Base-by-base conservation (phyloP, 2,329 filamentous ascomycete genomes). In the Cercospora sojina region DNA sequence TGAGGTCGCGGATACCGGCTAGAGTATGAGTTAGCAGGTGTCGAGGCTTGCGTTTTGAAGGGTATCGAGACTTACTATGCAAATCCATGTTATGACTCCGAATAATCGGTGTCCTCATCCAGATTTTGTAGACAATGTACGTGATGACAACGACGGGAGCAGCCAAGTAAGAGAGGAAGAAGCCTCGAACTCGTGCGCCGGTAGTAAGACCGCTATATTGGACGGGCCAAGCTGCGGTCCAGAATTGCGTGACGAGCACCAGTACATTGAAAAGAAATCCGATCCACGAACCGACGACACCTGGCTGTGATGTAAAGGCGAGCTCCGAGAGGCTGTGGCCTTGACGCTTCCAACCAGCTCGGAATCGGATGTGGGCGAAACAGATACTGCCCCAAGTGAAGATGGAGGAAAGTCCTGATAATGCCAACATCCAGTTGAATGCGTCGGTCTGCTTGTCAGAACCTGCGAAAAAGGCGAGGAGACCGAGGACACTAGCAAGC, bases 301-400 rank as follows among this genome's bases (percentile, higher is more conserved):
- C 89, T 56, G 85, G 83, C 58, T 83, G 79, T 16, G 71, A 71
- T 18, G 79, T 78, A 80, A 88, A 91, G 1, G 88, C 86, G 3
- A 91, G 84, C 73, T 89, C 87, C n/a, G 89, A 86, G 3, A 89
- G 75, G 2, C 80, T 83, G 72, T 89, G 90, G 53, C 90, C 91
- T 68, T 89, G 86, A 12, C 71, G 75, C 53, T 82, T 83, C 92
- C 92, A 96, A n/a, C 89, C 91, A 27, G 66, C 63, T 32, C 93
- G 91, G 85, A 97, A 97, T 64, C 93, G 92, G 75, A 97, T 96
- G 79, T 97, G 93, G 25, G 90, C 87, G n/a, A 96, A 81, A 78
- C 92, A 96, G 77, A 97, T 94, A 70, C 91, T 91, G 64, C 84
- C 87, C 91, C 91, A 93, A 5, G 90, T 93, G 81, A 93, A 91